Evolutionary conservation across 2,329 filamentous ascomycete genomes (phyloP).

Genomic region (Rugonectria rugulosa): DNA sequence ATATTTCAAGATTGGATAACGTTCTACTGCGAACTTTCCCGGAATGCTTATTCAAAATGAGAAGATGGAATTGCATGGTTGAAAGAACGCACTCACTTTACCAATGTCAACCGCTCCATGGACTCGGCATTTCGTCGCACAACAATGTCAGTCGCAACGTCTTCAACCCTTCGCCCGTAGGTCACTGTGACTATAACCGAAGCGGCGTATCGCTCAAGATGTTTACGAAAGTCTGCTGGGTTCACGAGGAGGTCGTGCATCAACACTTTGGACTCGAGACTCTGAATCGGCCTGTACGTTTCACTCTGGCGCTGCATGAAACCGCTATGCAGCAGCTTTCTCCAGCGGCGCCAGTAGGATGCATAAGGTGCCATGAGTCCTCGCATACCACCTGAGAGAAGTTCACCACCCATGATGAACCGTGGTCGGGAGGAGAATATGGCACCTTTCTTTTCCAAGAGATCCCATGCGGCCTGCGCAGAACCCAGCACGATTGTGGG

Average conservation of each 20-base stretch:
- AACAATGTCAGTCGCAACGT: conserved; percentile 46
- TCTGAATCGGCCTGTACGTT: conserved; percentile 50
- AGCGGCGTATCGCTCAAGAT: conserved; percentile 43
- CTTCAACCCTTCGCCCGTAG: conserved; percentile 45
- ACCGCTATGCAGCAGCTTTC: conserved; percentile 52
- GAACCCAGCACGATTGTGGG: conserved; percentile 53
- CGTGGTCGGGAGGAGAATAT: conserved; percentile 54
- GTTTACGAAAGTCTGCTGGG: conserved; percentile 38
- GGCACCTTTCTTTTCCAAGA: conserved; percentile 52
- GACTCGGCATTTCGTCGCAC: conserved; percentile 49
- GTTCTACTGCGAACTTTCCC: conserved; percentile 48
- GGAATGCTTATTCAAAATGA: conserved; percentile 25
- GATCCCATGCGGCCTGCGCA: conserved; percentile 52
- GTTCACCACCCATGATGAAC: conserved; percentile 55
- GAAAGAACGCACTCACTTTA: conserved; percentile 45
- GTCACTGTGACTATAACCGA: conserved; percentile 53
- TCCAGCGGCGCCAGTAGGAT: conserved; percentile 51
- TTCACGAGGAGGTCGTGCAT: conserved; percentile 46
- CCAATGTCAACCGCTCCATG: conserved; percentile 51
- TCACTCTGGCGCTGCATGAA: conserved; percentile 55
- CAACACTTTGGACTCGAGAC: conserved; percentile 50
- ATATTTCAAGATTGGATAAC: conserved; percentile 50
- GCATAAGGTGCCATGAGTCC: conserved; percentile 54
- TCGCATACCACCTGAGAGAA: conserved; percentile 50
- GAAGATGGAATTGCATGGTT: neutral